These are phyloP conservation scores for Naematelia aurantialba DNA, from an alignment of 768 basidiomycete genomes.

Conservation along the genomic window DNA sequence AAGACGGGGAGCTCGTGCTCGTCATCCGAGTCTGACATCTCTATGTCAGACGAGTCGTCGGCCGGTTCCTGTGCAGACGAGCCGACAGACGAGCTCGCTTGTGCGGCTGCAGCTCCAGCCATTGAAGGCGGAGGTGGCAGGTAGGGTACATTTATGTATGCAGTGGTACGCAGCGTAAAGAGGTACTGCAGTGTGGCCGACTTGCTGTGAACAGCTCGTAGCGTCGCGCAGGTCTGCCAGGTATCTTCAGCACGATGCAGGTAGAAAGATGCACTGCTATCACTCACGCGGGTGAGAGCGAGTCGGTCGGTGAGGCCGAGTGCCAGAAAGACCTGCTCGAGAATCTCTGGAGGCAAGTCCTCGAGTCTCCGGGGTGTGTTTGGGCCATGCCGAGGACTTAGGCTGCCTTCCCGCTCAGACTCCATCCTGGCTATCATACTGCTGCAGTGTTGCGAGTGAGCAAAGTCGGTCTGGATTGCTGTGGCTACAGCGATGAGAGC, in stretches of 20 bases:
- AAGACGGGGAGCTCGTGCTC: not conserved
- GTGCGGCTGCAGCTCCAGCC: not conserved
- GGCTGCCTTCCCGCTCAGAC: not conserved
- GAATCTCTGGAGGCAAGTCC: conserved; percentile 28
- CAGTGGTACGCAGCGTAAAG: conserved; percentile 25
- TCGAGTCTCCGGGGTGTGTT: not conserved
- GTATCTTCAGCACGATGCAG: not conserved
- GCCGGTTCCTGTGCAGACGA: not conserved
- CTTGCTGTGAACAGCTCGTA: conserved; percentile 15
- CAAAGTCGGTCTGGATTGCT: too few species aligned
- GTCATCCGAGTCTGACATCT: not conserved
- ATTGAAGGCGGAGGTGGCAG: conserved; percentile 1
- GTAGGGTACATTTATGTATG: conserved; percentile 32
- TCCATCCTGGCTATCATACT: not conserved
- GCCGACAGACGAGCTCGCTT: conserved; percentile 8
- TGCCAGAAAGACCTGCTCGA: conserved; percentile 30
- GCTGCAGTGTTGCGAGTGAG: not conserved
- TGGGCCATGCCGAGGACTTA: not conserved
- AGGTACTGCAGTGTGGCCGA: conserved; percentile 35
- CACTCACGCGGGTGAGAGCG: conserved; percentile 23
- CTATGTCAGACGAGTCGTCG: not conserved
- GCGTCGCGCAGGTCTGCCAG: conserved; percentile 16
- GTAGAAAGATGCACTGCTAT: not conserved
- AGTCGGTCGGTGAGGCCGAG: conserved; percentile 23
- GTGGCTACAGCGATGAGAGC: too few species aligned